Evolutionary conservation across 2,329 filamentous ascomycete genomes (phyloP).

Genomic region (Cryphonectria naterciae): DNA sequence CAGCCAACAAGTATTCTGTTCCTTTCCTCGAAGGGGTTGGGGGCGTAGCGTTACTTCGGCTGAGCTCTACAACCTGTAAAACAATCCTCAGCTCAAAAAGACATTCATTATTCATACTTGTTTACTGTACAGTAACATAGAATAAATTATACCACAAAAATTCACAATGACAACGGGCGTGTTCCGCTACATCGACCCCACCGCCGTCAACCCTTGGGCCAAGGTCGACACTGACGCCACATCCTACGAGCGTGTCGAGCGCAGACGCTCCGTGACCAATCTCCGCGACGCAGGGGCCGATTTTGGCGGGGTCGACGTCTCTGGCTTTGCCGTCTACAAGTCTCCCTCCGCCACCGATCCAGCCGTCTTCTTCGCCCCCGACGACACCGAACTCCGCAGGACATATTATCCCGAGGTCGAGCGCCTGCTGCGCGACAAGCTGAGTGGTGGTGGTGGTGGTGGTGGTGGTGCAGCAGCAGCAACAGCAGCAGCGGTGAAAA

Average conservation of each 20-base stretch:
- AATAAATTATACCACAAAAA: too few relatives aligned
- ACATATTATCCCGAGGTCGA: slow-evolving; percentile 68
- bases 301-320: slow-evolving; percentile 60
- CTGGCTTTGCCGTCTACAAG: slow-evolving; percentile 61
- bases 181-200: slow-evolving; percentile 65
- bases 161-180: slow-evolving; percentile 8
- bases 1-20: too few relatives aligned
- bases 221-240: slow-evolving; percentile 65
- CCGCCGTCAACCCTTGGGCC: slow-evolving; percentile 61
- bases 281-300: slow-evolving; percentile 54
- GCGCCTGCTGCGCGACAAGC: slow-evolving; percentile 54
- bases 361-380: slow-evolving; percentile 51
- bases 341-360: slow-evolving; percentile 52
- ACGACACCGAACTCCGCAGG: slow-evolving; percentile 57
- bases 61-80: too few relatives aligned
- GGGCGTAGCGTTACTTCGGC: too few relatives aligned
- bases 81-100: too few relatives aligned
- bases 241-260: slow-evolving; percentile 54
- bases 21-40: too few relatives aligned
- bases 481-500: slow-evolving; percentile 45
- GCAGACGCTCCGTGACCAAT: slow-evolving; percentile 55
- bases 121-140: too few relatives aligned
- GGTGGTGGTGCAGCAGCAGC: too few relatives aligned
- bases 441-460: slow-evolving; percentile 35
- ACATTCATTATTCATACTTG: too few relatives aligned